phyloP scores from a whole-genome alignment of 1,139 yeast genomes.

The Protomyces gravidus region DNA sequence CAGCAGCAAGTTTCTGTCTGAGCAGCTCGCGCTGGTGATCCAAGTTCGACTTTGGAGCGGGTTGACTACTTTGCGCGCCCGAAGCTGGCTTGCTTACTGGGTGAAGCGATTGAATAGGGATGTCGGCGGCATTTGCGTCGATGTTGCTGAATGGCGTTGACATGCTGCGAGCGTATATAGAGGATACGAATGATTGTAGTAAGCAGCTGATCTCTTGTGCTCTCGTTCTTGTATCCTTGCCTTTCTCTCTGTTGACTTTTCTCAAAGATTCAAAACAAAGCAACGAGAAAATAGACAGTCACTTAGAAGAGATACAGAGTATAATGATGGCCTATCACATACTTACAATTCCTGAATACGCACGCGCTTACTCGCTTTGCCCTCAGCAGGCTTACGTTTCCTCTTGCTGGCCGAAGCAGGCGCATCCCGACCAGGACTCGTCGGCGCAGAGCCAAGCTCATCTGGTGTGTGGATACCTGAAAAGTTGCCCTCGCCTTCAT shows the following conservation, averaged over 20 bases:
- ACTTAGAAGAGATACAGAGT: not conserved
- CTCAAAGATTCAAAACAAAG: not conserved
- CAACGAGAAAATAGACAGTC: not conserved
- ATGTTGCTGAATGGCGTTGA: not conserved
- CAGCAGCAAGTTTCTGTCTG: constrained; percentile 21
- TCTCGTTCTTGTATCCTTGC: no score
- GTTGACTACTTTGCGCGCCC: not conserved
- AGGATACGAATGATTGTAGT: no score
- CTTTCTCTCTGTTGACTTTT: not conserved
- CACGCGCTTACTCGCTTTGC: not conserved
- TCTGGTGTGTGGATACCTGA: constrained; percentile 33
- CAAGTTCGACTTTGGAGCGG: constrained; percentile 22
- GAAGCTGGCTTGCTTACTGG: not conserved
- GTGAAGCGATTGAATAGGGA: not conserved
- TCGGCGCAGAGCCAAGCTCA: not conserved
- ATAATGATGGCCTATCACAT: not conserved
- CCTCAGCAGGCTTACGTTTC: not conserved
- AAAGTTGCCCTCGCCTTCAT: constrained; percentile 59
- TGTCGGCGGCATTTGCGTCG: not conserved
- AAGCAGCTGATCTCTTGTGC: not conserved
- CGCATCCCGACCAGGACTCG: not conserved
- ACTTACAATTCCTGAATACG: not conserved
- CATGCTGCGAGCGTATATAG: no score
- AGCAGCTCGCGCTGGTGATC: constrained; percentile 29
- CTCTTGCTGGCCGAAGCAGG: not conserved